Evolutionary conservation across 768 basidiomycete species (phyloP).

Genomic region (Tylopilus rubrobrunneus): DNA sequence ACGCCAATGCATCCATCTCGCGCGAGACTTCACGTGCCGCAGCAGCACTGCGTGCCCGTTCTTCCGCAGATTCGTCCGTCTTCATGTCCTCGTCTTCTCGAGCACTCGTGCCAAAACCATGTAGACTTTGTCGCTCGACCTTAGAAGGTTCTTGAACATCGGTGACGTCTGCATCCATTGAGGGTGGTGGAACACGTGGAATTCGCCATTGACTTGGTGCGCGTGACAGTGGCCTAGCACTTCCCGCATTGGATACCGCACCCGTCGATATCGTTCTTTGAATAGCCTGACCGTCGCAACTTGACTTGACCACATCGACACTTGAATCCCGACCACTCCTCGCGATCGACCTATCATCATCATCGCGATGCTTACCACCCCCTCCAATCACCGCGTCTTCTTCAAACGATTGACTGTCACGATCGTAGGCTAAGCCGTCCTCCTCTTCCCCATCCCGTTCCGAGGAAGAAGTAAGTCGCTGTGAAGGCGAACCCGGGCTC

Average conservation of each 20-base stretch:
- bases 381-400: background rate
- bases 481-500: slow-evolving; percentile 34
- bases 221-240: slow-evolving; percentile 9
- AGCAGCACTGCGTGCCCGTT: slow-evolving; percentile 56
- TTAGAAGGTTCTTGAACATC: slow-evolving; percentile 1
- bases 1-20: slow-evolving; percentile 57
- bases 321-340: slow-evolving; percentile 10
- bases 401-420: slow-evolving; percentile 8
- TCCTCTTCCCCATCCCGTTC: slow-evolving; percentile 28
- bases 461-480: slow-evolving; percentile 31
- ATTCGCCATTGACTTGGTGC: slow-evolving; percentile 25
- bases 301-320: background rate
- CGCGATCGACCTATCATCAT: slow-evolving; percentile 10
- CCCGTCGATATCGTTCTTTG: slow-evolving; percentile 10
- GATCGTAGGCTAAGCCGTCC: slow-evolving; percentile 26
- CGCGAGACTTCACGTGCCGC: slow-evolving; percentile 65
- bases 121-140: slow-evolving; percentile 3
- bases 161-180: slow-evolving; percentile 25
- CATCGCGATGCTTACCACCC: slow-evolving; percentile 14
- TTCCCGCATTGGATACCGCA: background rate
- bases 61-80: slow-evolving; percentile 38
- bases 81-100: slow-evolving; percentile 28
- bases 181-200: slow-evolving; percentile 38
- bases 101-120: background rate
- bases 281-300: slow-evolving; percentile 2